Evolutionary conservation across 2,329 filamentous ascomycete species (phyloP).

Genomic region (Metarhizium humberi): DNA sequence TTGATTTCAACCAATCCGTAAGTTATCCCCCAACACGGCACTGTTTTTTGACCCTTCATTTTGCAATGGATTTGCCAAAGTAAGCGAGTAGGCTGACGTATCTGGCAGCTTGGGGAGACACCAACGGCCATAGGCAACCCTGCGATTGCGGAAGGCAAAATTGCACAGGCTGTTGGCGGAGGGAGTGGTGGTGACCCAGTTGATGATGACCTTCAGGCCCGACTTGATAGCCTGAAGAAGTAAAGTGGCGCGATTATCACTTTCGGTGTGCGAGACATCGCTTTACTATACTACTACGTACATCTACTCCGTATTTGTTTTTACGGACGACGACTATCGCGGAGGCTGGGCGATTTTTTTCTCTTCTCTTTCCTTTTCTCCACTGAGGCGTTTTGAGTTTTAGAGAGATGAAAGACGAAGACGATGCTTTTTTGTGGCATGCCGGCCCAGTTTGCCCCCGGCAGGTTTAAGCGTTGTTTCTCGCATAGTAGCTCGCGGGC

Average conservation of each 20-base stretch:
- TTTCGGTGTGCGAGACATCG: too few relatives aligned
- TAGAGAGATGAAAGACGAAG: background rate
- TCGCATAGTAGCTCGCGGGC: background rate
- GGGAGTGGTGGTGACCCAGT: constrained; percentile 46
- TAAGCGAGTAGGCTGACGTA: constrained; percentile 3
- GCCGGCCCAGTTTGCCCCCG: background rate
- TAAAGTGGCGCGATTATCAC: constrained; percentile 17
- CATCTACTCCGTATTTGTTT: background rate
- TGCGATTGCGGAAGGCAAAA: constrained; percentile 61
- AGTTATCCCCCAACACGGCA: constrained; percentile 21
- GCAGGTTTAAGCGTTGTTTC: background rate
- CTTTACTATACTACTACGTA: background rate
- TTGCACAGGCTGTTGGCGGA: constrained; percentile 79
- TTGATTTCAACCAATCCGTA: constrained; percentile 85
- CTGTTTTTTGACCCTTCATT: background rate
- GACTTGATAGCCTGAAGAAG: constrained; percentile 75
- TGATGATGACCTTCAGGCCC: constrained; percentile 92
- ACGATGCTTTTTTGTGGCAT: background rate
- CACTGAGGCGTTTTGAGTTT: background rate
- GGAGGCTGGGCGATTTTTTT: background rate
- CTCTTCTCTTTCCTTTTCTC: background rate
- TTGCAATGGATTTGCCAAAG: too few relatives aligned
- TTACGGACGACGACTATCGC: background rate
- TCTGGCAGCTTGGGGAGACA: constrained; percentile 73
- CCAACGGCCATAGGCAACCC: constrained; percentile 73